Conservation (phyloP, 2,329 filamentous ascomycete genomes). For the Botrytis porri region DNA sequence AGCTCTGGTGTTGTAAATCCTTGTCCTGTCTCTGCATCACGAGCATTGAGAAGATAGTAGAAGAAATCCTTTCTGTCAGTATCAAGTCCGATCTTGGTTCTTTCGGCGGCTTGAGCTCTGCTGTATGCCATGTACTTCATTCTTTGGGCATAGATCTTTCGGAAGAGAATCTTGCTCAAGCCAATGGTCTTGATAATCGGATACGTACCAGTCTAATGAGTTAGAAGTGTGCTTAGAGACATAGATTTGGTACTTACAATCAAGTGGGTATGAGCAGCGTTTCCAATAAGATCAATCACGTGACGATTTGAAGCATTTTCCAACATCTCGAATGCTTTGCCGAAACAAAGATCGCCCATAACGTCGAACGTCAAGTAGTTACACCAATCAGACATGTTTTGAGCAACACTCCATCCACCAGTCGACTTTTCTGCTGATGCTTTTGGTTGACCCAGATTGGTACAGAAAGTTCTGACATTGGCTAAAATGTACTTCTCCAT, state of each 20-base stretch:
- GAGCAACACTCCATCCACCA: slow-evolving; percentile 50
- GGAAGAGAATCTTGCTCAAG: slow-evolving; percentile 67
- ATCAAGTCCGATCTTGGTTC: slow-evolving; percentile 61
- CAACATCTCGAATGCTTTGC: slow-evolving; percentile 51
- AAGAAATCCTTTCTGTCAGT: slow-evolving; percentile 66
- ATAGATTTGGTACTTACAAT: slow-evolving; percentile 46
- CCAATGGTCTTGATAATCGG: slow-evolving; percentile 63
- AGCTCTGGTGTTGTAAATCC: slow-evolving; percentile 40
- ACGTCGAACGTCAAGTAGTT: slow-evolving; percentile 48
- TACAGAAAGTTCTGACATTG: slow-evolving; percentile 55
- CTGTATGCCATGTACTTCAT: slow-evolving; percentile 71
- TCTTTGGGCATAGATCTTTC: slow-evolving; percentile 61
- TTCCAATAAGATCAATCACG: slow-evolving; percentile 63
- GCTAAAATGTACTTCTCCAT: slow-evolving; percentile 37
- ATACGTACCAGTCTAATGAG: slow-evolving; percentile 56
- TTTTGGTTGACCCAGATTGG: slow-evolving; percentile 43
- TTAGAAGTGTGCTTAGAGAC: not conserved
- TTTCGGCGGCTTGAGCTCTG: slow-evolving; percentile 62
- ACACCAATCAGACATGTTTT: slow-evolving; percentile 54
- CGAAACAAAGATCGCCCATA: slow-evolving; percentile 50
- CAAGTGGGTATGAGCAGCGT: slow-evolving; percentile 65
- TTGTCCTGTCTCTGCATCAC: slow-evolving; percentile 65
- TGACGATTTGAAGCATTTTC: slow-evolving; percentile 56
- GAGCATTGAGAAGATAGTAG: slow-evolving; percentile 69
- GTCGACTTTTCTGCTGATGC: slow-evolving; percentile 41